Evolutionary conservation across 2,329 filamentous ascomycete genomes (phyloP).

Genomic region (Ophiognomonia clavigignenti-juglandacearum): DNA sequence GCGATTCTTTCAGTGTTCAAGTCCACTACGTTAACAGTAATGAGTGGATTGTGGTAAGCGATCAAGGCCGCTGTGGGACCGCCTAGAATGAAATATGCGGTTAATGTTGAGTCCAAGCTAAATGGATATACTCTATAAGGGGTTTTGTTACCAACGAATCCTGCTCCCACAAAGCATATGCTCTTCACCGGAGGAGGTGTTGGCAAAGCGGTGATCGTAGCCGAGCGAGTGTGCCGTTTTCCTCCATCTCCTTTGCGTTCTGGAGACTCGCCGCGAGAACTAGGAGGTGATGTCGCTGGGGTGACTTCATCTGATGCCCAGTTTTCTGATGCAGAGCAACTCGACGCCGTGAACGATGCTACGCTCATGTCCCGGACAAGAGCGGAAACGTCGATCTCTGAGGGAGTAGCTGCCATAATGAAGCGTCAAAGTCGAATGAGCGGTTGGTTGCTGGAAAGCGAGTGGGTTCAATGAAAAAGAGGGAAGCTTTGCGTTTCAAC

Average conservation of each 20-base stretch:
- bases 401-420: conserved; percentile 2
- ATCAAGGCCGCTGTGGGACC: conserved; percentile 58
- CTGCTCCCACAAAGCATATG: conserved; percentile 55
- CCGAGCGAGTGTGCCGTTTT: conserved; percentile 1
- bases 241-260: conserved; percentile 16
- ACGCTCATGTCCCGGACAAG: conserved; percentile 14
- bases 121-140: background rate
- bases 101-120: no score
- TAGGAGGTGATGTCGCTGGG: conserved; percentile 21
- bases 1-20: conserved; percentile 47
- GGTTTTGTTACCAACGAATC: conserved; percentile 47
- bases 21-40: conserved; percentile 56
- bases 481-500: background rate
- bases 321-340: conserved; percentile 1
- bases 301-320: conserved; percentile 15
- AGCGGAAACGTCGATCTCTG: background rate
- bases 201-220: conserved; percentile 2
- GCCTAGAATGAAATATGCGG: conserved; percentile 29
- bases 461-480: background rate
- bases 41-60: conserved; percentile 52
- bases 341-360: conserved; percentile 14
- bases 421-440: background rate
- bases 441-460: background rate
- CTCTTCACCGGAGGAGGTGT: conserved; percentile 23
- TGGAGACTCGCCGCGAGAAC: conserved; percentile 21